Conservation (phyloP, 176 grass and related monocot genomes). For the Rhynchospora tenuis region DNA sequence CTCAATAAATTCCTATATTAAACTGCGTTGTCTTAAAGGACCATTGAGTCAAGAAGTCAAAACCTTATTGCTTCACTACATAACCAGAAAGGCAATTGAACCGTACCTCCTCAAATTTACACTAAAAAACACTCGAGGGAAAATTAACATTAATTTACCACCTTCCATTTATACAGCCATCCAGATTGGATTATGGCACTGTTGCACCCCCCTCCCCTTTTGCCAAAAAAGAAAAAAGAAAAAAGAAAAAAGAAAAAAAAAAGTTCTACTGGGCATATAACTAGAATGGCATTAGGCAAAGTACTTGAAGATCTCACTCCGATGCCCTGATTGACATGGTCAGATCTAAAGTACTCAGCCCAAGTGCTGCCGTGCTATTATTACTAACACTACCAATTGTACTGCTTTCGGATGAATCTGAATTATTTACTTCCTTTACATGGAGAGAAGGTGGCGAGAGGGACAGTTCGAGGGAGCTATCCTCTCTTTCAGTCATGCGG, state of each 20-base stretch:
- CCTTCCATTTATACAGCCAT: background rate
- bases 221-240: background rate
- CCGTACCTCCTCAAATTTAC: background rate
- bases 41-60: background rate
- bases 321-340: conserved; percentile 99
- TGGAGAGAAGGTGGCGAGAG: conserved; percentile 40
- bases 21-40: background rate
- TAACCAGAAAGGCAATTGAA: background rate
- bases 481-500: conserved; percentile 16
- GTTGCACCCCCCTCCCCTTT: too few species aligned
- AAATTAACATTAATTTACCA: background rate
- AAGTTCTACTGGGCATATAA: background rate
- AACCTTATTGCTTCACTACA: background rate
- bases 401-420: conserved; percentile 18
- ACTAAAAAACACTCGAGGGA: background rate
- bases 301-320: conserved; percentile 99
- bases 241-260: background rate
- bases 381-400: conserved; percentile 7
- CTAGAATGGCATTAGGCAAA: conserved; percentile 6
- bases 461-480: conserved; percentile 46
- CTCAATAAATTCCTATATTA: background rate
- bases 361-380: conserved; percentile 45
- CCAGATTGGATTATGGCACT: background rate
- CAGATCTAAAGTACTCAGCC: conserved; percentile 99
- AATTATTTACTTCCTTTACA: background rate